Evolutionary conservation across 768 basidiomycete genomes (phyloP).

Genomic region (Saitozyma sp.): DNA sequence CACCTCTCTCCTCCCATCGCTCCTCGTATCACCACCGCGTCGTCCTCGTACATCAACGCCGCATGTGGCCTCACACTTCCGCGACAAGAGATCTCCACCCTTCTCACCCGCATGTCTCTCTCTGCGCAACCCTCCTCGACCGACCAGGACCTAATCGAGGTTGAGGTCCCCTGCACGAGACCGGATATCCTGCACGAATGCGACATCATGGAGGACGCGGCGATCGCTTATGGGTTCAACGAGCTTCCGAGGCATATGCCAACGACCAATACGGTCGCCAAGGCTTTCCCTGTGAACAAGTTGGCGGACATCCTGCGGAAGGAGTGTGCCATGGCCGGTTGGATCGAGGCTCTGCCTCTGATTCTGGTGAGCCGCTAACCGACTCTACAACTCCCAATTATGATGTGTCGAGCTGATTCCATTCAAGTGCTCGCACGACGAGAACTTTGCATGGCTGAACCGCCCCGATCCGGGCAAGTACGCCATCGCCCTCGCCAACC

Average conservation of each 20-base stretch:
- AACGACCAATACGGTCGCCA: conserved; percentile 87
- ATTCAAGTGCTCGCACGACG: conserved; percentile 89
- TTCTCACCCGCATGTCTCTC: conserved; percentile 83
- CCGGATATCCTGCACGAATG: conserved; percentile 98
- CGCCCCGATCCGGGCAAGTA: conserved; percentile 74
- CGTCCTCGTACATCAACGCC: conserved; percentile 89
- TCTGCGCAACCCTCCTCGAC: conserved; percentile 60
- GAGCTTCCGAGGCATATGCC: conserved; percentile 92
- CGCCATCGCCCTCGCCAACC: conserved; percentile 91
- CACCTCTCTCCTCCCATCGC: conserved; percentile 80
- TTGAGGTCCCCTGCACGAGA: conserved; percentile 87
- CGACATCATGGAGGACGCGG: conserved; percentile 97
- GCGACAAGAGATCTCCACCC: conserved; percentile 64
- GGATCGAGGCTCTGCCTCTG: conserved; percentile 91
- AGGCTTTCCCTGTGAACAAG: conserved; percentile 84
- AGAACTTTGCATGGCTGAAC: conserved; percentile 94
- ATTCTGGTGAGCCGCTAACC: conserved; percentile 70
- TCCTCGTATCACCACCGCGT: conserved; percentile 69
- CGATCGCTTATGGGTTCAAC: conserved; percentile 97
- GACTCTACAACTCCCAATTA: neutral
- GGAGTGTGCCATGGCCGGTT: conserved; percentile 93
- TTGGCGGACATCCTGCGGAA: conserved; percentile 80
- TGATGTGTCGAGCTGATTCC: conserved; percentile 4
- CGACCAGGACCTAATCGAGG: conserved; percentile 69
- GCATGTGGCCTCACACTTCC: conserved; percentile 82